Evolutionary conservation across 2,329 filamentous ascomycete species (phyloP), one percentile per base, ranked within the genome.

Genomic region (Colletotrichum somersetense): DNA sequence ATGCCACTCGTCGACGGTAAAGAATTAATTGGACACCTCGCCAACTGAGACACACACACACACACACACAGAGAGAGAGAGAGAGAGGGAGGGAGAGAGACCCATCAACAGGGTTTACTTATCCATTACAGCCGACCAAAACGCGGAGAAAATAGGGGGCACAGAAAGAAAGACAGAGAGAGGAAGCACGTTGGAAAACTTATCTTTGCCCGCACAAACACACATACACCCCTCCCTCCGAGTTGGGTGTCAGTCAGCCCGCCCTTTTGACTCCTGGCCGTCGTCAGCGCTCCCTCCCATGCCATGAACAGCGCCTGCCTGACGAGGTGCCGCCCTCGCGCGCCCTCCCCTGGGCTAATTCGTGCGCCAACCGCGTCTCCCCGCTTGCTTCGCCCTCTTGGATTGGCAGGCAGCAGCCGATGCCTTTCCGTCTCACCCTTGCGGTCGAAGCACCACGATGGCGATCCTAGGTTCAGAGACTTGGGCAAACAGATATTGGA

Each of bases 401-500:
- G 63, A 38, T n/a, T 46, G 38, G 52, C 68, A 18, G 58, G 55
- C 53, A 40, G 53, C 62, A 67, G 57, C 14, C 66, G 66, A 40
- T 30, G n/a, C n/a, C 40, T 73, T 6, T 71, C 71, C 48, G 46
- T 42, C 56, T 71, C 67, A 30, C 56, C 56, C 56, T 44, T 26
- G n/a, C 67, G 42, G 38, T 18, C 67, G 10, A 65, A 57, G 48
- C 55, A 57, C 33, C 67, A 73, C 52, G 55, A 63, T 33, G 56
- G 26, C 20, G 84, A 85, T 73, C 82, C 84, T 10, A 79, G 84
- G 55, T 75, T 86, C 35, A 78, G 77, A 12, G 80, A 82, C n/a
- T 69, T 85, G 5, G 84, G 81, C 0, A 80, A 79, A 61, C 74
- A 82, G 71, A 86, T 87, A 62, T 79, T 80, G 48, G 82, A 87